Percentiles rank a stretch among this genome's conserved stretches.
These are phyloP conservation scores for Hypoxylon sp. DNA, from an alignment of 2,329 filamentous ascomycete genomes.

Conservation along the genomic window DNA sequence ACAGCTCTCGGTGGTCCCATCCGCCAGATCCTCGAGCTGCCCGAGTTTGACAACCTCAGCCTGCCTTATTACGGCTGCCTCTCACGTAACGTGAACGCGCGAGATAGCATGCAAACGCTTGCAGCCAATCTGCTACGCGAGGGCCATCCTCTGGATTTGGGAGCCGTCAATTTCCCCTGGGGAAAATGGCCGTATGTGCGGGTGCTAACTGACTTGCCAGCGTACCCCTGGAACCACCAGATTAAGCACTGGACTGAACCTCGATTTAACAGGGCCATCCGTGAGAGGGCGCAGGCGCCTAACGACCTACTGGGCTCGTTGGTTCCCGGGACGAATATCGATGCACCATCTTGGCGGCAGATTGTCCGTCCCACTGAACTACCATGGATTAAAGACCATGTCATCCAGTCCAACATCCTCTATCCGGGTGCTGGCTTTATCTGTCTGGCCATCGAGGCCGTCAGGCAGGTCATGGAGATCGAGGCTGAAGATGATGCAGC, in stretches of 20 bases:
- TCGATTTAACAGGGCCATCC: conserved; percentile 21
- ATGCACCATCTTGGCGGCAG: conserved; percentile 21
- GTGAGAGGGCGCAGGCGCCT: conserved; percentile 13
- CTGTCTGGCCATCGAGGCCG: conserved; percentile 39
- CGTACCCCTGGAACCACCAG: conserved; percentile 43
- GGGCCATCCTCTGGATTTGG: conserved; percentile 25
- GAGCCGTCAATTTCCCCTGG: conserved; percentile 17
- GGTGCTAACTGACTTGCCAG: conserved; percentile 27
- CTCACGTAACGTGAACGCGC: neutral
- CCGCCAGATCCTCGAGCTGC: conserved; percentile 37
- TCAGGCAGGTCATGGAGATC: conserved; percentile 10
- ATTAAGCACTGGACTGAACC: conserved; percentile 33
- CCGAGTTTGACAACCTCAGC: conserved; percentile 4
- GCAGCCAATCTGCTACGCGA: conserved; percentile 13
- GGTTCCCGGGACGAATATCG: conserved; percentile 4
- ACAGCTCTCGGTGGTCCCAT: conserved; percentile 52
- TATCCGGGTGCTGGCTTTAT: conserved; percentile 40
- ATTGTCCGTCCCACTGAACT: conserved; percentile 23
- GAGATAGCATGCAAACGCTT: conserved; percentile 1
- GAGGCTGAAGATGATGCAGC: neutral
- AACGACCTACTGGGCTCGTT: conserved; percentile 38
- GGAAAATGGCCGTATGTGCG: neutral
- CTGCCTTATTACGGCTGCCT: conserved; percentile 36
- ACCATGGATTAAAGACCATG: conserved; percentile 41
- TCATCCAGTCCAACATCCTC: conserved; percentile 23